phyloP scores from a whole-genome alignment of 805 yeast species.

The Scheffersomyces amazonensis region DNA sequence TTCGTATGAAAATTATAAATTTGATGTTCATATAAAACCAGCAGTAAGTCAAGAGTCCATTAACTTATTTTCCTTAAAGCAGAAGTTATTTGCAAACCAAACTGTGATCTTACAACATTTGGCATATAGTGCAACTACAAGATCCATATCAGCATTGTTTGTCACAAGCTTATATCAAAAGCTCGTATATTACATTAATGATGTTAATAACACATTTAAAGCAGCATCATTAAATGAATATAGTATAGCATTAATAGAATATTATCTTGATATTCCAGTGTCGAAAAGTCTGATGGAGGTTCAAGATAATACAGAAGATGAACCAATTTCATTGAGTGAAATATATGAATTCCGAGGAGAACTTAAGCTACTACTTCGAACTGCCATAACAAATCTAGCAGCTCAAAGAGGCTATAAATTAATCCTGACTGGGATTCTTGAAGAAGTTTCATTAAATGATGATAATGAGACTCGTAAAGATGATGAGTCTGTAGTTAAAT shows the following conservation, averaged over 20 bases:
- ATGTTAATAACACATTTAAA: conserved; percentile 22
- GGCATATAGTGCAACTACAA: conserved; percentile 31
- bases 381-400: conserved; percentile 31
- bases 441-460: conserved; percentile 19
- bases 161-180: conserved; percentile 37
- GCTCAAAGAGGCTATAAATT: conserved; percentile 15
- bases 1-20: conserved; percentile 7
- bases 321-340: conserved; percentile 14
- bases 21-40: conserved; percentile 2
- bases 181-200: conserved; percentile 39
- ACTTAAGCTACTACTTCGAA: conserved; percentile 45
- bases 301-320: conserved; percentile 10
- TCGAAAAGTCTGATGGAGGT: conserved; percentile 22
- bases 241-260: conserved; percentile 36
- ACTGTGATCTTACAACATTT: conserved; percentile 33
- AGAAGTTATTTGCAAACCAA: conserved; percentile 34
- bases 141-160: conserved; percentile 40
- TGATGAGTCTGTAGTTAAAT: not conserved
- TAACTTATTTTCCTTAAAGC: conserved; percentile 23
- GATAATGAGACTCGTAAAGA: not conserved
- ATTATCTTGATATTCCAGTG: conserved; percentile 27
- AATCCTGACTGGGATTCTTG: conserved; percentile 13
- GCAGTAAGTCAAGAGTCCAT: conserved; percentile 6
- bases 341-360: conserved; percentile 47
- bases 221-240: conserved; percentile 32